Evolutionary conservation across 176 grass and related monocot genomes (phyloP), one percentile per base, ranked within the genome.

Genomic region (Raddia guianensis): DNA sequence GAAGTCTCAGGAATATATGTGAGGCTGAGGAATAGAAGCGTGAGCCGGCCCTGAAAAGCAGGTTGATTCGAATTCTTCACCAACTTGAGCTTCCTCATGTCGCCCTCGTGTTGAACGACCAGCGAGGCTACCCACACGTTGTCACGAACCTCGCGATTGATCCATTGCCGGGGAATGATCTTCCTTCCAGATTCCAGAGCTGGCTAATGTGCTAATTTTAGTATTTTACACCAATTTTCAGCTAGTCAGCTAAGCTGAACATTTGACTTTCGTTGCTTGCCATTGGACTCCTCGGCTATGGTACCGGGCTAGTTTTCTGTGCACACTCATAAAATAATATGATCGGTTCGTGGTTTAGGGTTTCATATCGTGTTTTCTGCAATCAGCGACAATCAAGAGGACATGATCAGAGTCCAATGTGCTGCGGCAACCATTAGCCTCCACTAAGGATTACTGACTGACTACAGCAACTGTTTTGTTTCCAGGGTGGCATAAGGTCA

Each of bases 61-160:
- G n/a, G 33, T 12, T 7, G 27, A 72, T 75, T 63, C 78, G n/a
- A 54, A 52, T 82, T 55, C 64, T 21, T 76, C 55, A 8, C 16
- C 84, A 67, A 58, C 21, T 80, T 20, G 55, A 44, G 14, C 59
- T 54, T 33, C 53, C 16, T n/a, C 37, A 10, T 49, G 48, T 49
- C 48, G 18, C 59, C 43, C 21, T 73, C 73, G 45, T 18, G 32
- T 51, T 60, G 49, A 37, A 32, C 61, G 32, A n/a, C 9, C 15
- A 12, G 51, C 11, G 63, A 45, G 45, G 4, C 63, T 42, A 49
- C 70, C 82, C 77, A 75, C 77, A 75, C 70, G 70, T 56, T 33
- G 58, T 16, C 14, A 21, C 5, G 69, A 80, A 80, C 18, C 70
- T 67, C 44, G 33, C 5, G 18, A n/a, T 55, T 4, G 33, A 66